phyloP scores from a whole-genome alignment of 176 grass and related monocot species.

The bread wheat (Triticum aestivum) region IWGSC_CS_RefSeq_v2.1 NC_057810.1:463642315-463642814 shows the following conservation, averaged over 20 bases:
- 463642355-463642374: slow-evolving; percentile 94
- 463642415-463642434: slow-evolving; percentile 81
- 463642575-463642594: not conserved
- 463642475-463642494: slow-evolving; percentile 31
- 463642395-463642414: slow-evolving; percentile 76
- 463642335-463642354: slow-evolving; percentile 80
- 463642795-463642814: not conserved
- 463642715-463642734: slow-evolving; percentile 8
- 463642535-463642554: not conserved
- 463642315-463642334: slow-evolving; percentile 40
- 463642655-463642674: not conserved
- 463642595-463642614: not conserved
- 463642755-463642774: slow-evolving; percentile 7
- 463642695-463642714: not conserved
- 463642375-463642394: slow-evolving; percentile 82
- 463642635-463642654: not conserved
- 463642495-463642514: slow-evolving; percentile 8
- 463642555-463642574: not conserved
- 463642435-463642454: slow-evolving; percentile 46
- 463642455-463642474: slow-evolving; percentile 22
- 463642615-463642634: not conserved
- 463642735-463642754: not conserved
- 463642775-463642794: not conserved
- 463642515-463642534: not conserved
- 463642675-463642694: not conserved